phyloP scores from a whole-genome alignment of 148 eudicot species.

The Amaranthus palmeri region DNA sequence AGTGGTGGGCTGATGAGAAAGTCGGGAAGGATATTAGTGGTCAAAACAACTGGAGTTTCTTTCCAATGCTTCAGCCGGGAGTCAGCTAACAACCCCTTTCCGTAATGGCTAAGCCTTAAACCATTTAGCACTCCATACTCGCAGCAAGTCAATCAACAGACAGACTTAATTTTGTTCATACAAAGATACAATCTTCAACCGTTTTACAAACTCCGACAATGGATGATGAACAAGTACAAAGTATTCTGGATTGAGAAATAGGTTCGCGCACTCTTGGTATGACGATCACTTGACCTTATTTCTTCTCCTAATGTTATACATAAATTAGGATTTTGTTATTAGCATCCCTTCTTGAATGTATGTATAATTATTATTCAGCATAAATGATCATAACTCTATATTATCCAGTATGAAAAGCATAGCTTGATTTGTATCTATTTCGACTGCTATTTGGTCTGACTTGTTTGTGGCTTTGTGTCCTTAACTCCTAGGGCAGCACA shows the following conservation, averaged over 20 bases:
- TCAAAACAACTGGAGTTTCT: conserved; percentile 74
- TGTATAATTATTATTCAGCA: conserved; percentile 14
- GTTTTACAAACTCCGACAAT: conserved; percentile 15
- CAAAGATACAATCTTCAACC: conserved; percentile 10
- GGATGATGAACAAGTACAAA: conserved; percentile 5
- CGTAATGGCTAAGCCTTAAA: background rate
- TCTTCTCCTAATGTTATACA: conserved; percentile 14
- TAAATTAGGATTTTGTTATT: conserved; percentile 14
- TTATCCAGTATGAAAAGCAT: background rate
- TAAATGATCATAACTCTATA: conserved; percentile 11
- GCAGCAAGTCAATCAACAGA: conserved; percentile 12
- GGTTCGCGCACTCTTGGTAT: conserved; percentile 10
- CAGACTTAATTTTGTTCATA: background rate
- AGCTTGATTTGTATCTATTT: background rate
- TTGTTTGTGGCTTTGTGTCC: background rate
- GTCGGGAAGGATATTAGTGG: conserved; percentile 40
- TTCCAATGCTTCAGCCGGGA: conserved; percentile 69
- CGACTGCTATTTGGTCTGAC: background rate
- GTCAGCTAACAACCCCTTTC: conserved; percentile 37
- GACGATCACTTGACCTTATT: conserved; percentile 9
- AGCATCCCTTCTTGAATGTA: conserved; percentile 18
- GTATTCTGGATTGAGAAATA: conserved; percentile 9
- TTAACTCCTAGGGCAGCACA: background rate
- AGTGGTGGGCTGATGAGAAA: conserved; percentile 77
- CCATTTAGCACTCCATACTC: conserved; percentile 10